These are phyloP conservation scores for Sordariomycetes sp. DNA, from an alignment of 2,329 filamentous ascomycete species.

Conservation along the genomic window DNA sequence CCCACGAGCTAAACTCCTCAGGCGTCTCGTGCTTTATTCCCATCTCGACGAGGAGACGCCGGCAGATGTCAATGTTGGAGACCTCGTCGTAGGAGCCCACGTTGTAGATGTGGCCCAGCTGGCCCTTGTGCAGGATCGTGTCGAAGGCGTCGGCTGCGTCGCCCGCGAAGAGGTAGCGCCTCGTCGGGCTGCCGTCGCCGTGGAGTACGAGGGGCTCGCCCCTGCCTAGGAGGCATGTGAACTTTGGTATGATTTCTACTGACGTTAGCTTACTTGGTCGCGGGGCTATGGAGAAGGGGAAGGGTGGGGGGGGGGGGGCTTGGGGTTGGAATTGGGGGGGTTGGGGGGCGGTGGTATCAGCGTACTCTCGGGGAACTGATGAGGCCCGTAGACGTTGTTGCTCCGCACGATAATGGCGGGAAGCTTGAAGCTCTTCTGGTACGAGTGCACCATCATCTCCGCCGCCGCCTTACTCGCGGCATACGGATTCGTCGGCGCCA, in stretches of 20 bases:
- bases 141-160: constrained; percentile 75
- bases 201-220: constrained; percentile 57
- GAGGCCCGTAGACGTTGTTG: constrained; percentile 78
- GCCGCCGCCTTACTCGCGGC: constrained; percentile 70
- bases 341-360: neutral
- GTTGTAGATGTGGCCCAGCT: constrained; percentile 67
- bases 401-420: constrained; percentile 68
- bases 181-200: constrained; percentile 61
- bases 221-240: constrained; percentile 58
- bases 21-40: constrained; percentile 34
- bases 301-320: too few species aligned
- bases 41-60: constrained; percentile 49
- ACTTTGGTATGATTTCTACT: constrained; percentile 72
- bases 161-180: constrained; percentile 65
- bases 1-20: constrained; percentile 46
- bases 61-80: constrained; percentile 58
- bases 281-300: neutral
- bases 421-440: constrained; percentile 69
- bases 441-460: constrained; percentile 80
- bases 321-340: too few species aligned
- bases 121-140: constrained; percentile 68
- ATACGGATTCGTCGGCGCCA: constrained; percentile 73
- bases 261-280: neutral
- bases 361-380: constrained; percentile 74
- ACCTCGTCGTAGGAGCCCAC: constrained; percentile 68